These are phyloP conservation scores for Macrophomina phaseolina DNA, from an alignment of 2,329 filamentous ascomycete genomes.

Conservation along the genomic window DNA sequence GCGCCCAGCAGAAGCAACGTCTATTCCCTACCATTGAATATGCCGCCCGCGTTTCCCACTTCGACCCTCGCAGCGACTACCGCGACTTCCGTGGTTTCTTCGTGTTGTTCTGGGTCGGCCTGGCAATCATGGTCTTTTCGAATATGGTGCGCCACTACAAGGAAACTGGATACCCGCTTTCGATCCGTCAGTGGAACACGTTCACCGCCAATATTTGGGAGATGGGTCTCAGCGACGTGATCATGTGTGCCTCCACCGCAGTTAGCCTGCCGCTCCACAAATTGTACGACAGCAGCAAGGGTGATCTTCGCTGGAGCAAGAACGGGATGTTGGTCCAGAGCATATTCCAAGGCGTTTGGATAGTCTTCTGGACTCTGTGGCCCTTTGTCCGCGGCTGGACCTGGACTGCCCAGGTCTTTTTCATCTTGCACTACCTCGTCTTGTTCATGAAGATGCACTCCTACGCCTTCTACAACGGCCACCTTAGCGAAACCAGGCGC, in stretches of 20 bases:
- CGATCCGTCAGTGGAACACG: slow-evolving; percentile 84
- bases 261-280: slow-evolving; percentile 76
- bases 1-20: slow-evolving; percentile 79
- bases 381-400: slow-evolving; percentile 90
- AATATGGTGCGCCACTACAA: slow-evolving; percentile 92
- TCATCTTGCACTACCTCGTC: slow-evolving; percentile 87
- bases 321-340: slow-evolving; percentile 85
- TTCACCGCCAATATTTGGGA: slow-evolving; percentile 91
- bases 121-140: slow-evolving; percentile 96
- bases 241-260: slow-evolving; percentile 81
- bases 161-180: slow-evolving; percentile 86
- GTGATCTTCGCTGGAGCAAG: slow-evolving; percentile 71
- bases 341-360: slow-evolving; percentile 78
- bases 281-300: slow-evolving; percentile 63
- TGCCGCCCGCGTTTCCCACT: slow-evolving; percentile 88
- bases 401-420: slow-evolving; percentile 96
- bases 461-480: slow-evolving; percentile 97
- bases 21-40: slow-evolving; percentile 95
- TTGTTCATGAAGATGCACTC: slow-evolving; percentile 99
- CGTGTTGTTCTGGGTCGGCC: slow-evolving; percentile 95
- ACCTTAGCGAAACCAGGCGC: slow-evolving; percentile 85
- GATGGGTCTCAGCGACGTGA: slow-evolving; percentile 78
- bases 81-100: slow-evolving; percentile 97
- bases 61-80: slow-evolving; percentile 90
- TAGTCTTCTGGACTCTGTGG: slow-evolving; percentile 73